Conservation (phyloP, 306 rosid genomes). For the Malus sieversii region DNA sequence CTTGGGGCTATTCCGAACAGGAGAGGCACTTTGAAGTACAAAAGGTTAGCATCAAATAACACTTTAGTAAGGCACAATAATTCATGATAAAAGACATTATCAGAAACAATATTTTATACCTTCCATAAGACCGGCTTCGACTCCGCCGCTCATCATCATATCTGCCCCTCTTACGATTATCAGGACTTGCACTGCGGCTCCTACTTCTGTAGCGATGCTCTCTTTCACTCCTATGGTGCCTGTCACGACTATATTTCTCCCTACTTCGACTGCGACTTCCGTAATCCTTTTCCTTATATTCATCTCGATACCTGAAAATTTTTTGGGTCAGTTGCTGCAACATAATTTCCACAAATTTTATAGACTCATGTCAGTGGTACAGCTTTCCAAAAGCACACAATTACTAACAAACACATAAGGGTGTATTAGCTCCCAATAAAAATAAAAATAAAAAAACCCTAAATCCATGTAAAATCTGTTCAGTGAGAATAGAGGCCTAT, state of each 20-base stretch:
- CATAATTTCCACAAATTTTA: background rate
- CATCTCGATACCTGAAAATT: constrained; percentile 48
- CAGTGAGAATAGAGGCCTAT: background rate
- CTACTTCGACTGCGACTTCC: constrained; percentile 68
- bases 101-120: constrained; percentile 23
- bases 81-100: background rate
- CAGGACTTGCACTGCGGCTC: constrained; percentile 60
- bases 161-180: constrained; percentile 33
- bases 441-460: background rate
- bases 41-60: constrained; percentile 18
- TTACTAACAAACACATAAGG: background rate
- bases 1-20: constrained; percentile 29
- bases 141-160: constrained; percentile 49
- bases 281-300: constrained; percentile 45
- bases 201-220: constrained; percentile 46
- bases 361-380: background rate
- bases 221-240: constrained; percentile 41
- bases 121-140: constrained; percentile 50
- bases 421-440: background rate
- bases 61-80: constrained; percentile 4
- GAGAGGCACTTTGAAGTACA: constrained; percentile 37
- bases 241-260: constrained; percentile 55
- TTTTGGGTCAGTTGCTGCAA: constrained; percentile 1
- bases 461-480: background rate
- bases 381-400: background rate